Conservation (phyloP, 805 yeast species). For the Saccharomycopsis fodiens region DNA sequence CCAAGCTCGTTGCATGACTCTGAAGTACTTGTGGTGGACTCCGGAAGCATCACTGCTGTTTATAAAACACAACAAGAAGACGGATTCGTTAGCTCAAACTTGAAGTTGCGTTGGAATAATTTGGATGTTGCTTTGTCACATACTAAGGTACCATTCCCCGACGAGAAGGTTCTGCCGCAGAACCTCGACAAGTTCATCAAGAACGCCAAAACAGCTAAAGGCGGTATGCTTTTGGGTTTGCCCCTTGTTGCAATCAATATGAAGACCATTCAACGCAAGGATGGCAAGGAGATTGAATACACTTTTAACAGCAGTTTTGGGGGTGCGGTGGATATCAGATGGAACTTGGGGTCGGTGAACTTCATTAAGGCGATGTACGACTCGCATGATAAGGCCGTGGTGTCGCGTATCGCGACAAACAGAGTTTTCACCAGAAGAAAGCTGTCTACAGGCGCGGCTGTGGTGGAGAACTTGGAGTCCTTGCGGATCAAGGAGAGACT, state of each 20-base stretch:
- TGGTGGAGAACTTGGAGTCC: conserved; percentile 40
- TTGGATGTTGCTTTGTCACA: conserved; percentile 62
- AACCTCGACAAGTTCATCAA: conserved; percentile 48
- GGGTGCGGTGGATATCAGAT: conserved; percentile 82
- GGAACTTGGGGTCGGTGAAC: conserved; percentile 91
- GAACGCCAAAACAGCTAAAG: conserved; percentile 52
- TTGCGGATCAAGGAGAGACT: conserved; percentile 17
- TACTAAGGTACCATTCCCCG: conserved; percentile 42
- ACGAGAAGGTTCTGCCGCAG: conserved; percentile 38
- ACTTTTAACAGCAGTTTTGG: conserved; percentile 68
- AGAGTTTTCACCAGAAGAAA: conserved; percentile 24
- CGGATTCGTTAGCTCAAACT: conserved; percentile 33
- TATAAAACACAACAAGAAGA: conserved; percentile 33
- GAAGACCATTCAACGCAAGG: conserved; percentile 60
- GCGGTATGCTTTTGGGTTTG: conserved; percentile 73
- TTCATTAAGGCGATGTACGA: conserved; percentile 91
- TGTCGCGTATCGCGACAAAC: conserved; percentile 45
- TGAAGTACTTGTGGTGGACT: conserved; percentile 58
- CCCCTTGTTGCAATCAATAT: conserved; percentile 71
- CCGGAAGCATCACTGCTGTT: conserved; percentile 50
- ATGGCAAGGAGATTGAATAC: conserved; percentile 53
- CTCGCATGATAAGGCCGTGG: conserved; percentile 68
- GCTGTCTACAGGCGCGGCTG: conserved; percentile 28
- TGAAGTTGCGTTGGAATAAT: conserved; percentile 55
- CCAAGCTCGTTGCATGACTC: conserved; percentile 78